Evolutionary conservation across 305 asterid species (phyloP), one percentile per base, ranked within the genome.

Genomic region (Solanum hybrid): DNA sequence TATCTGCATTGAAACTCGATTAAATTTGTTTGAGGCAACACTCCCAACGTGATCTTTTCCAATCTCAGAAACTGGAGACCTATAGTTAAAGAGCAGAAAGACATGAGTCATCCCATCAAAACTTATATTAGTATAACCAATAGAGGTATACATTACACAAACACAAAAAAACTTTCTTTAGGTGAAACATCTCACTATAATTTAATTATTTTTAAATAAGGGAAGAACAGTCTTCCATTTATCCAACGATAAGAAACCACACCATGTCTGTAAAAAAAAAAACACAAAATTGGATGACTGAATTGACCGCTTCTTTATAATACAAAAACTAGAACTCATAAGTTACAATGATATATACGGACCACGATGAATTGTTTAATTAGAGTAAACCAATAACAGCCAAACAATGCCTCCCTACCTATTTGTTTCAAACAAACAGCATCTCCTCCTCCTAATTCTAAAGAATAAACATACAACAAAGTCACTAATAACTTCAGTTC

Each of bases 401-500:
- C 88, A 57, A 57, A 85, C 88, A 85, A 85, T 57, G 88, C 88
- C 88, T 85, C 76, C 88, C 88, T 85, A 18, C 87, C 74, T 46
- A 84, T 46, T 84, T 46, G 74, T 84, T 84, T 46, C 74, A 67
- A 57, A 51, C 87, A 51, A 84, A 46, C 71, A 46, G 40, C 5
- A 57, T 33, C 88, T 57, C 75, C 76, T 57, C 42, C 31, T 31
- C 36, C 86, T 79, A 57, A 57, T 20, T 11, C 42, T 31, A 85
- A 57, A 85, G 46, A 85, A 85, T 85, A 57, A 57, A 11, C 76
- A 57, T 61, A 85, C 76, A 51, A 51, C 75, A 57, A 85, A 57
- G 42, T 84, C 75, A 20, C 76, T 85, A 57, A 57, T 85, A 6
- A 28, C 42, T 57, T 31, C 76, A 11, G 46, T 33, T 85, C 76